These are phyloP conservation scores for Rhytidhysteron rufulum DNA, from an alignment of 2,329 filamentous ascomycete genomes.

Conservation along the genomic window DNA sequence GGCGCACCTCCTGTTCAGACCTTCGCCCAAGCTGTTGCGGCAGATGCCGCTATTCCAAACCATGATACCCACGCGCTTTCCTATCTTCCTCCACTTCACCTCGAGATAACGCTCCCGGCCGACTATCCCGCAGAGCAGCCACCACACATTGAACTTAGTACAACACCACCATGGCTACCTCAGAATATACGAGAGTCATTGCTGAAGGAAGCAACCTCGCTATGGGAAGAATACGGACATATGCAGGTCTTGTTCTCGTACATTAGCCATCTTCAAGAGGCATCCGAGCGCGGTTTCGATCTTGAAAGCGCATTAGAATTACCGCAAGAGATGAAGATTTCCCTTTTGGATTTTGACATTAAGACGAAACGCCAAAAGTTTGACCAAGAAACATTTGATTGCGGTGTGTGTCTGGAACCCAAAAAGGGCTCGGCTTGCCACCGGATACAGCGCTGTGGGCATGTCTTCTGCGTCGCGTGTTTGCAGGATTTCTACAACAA, in stretches of 20 bases:
- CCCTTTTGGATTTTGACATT: constrained; percentile 73
- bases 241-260: constrained; percentile 57
- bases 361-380: constrained; percentile 72
- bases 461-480: constrained; percentile 89
- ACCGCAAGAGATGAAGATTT: constrained; percentile 55
- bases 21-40: constrained; percentile 33
- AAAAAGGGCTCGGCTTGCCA: constrained; percentile 85
- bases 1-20: constrained; percentile 25
- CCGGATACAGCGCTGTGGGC: constrained; percentile 74
- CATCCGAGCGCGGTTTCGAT: constrained; percentile 54
- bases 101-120: constrained; percentile 51
- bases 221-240: constrained; percentile 60
- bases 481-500: constrained; percentile 86
- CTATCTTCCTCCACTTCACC: constrained; percentile 54
- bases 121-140: constrained; percentile 54
- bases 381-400: constrained; percentile 80
- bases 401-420: constrained; percentile 83
- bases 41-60: constrained; percentile 13
- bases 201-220: constrained; percentile 41
- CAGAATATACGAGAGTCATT: constrained; percentile 42
- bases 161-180: constrained; percentile 53
- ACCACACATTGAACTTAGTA: constrained; percentile 48
- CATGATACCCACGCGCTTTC: constrained; percentile 46
- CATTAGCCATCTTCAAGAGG: constrained; percentile 58
- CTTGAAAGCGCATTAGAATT: constrained; percentile 36